Conservation (phyloP, 176 grass and related monocot genomes). For the barley (Hordeum vulgare) region DNA sequence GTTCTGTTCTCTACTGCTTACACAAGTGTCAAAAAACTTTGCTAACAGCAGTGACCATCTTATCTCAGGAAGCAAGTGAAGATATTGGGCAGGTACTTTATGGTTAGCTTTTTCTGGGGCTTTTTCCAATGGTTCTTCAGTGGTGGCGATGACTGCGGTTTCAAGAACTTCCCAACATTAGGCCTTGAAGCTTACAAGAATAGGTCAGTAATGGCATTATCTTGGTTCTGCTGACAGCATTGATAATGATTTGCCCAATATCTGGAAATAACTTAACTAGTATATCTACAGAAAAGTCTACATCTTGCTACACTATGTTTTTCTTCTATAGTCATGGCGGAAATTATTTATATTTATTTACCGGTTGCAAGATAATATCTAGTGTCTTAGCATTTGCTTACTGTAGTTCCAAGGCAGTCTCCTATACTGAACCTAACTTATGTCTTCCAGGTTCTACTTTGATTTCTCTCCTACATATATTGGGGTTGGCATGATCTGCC, state of each 20-base stretch:
- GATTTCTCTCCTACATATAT: conserved; percentile 65
- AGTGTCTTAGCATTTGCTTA: not conserved
- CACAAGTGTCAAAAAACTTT: not conserved
- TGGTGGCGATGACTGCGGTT: conserved; percentile 64
- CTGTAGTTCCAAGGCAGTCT: not conserved
- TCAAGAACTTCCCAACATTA: conserved; percentile 71
- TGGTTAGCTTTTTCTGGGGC: conserved; percentile 72
- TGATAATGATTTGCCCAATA: not conserved
- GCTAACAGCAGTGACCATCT: not conserved
- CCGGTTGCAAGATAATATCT: not conserved
- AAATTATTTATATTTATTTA: not conserved
- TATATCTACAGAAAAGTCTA: not conserved
- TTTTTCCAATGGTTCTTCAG: conserved; percentile 96
- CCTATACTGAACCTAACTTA: conserved; percentile 2
- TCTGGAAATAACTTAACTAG: not conserved
- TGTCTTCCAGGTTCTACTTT: conserved; percentile 55
- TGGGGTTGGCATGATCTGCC: conserved; percentile 76
- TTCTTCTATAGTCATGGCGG: conserved; percentile 12
- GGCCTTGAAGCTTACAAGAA: conserved; percentile 61
- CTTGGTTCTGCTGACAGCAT: not conserved
- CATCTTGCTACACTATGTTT: not conserved
- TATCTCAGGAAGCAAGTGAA: conserved; percentile 82
- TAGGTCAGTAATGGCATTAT: conserved; percentile 26
- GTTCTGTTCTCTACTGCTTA: conserved; percentile 5
- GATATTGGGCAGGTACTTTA: conserved; percentile 68